Conservation (phyloP, 139 green algal species). For the Pleodorina starrii region DNA sequence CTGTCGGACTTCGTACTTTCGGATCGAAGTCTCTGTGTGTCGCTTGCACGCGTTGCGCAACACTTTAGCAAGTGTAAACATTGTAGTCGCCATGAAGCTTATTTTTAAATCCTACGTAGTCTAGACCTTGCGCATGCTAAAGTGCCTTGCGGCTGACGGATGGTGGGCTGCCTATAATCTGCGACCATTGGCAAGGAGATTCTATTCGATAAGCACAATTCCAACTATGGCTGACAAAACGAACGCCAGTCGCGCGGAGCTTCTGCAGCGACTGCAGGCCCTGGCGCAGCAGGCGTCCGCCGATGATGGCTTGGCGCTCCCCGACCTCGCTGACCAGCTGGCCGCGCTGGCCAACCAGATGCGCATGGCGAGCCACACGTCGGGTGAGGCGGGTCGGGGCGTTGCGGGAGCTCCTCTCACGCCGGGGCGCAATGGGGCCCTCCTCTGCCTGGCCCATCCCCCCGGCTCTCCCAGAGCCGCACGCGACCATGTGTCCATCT, state of each 20-base stretch:
- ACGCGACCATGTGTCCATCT: background rate
- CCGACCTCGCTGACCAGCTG: background rate
- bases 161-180: background rate
- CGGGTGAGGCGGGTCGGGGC: background rate
- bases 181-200: background rate
- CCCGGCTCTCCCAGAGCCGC: background rate
- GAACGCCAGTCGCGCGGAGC: background rate
- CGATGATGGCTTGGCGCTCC: background rate
- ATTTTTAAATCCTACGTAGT: too few relatives aligned
- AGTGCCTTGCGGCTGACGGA: background rate
- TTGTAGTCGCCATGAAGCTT: too few relatives aligned
- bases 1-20: too few relatives aligned
- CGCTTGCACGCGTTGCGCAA: too few relatives aligned
- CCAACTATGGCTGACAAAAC: background rate
- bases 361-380: background rate
- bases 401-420: background rate
- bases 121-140: background rate
- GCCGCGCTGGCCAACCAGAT: background rate
- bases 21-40: too few relatives aligned
- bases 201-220: background rate
- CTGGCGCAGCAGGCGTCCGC: slow-evolving; percentile 1
- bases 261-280: slow-evolving; percentile 11
- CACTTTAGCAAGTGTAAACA: too few relatives aligned
- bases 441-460: background rate
- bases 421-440: background rate